These are phyloP conservation scores for Wallacemonas sp. DNA, from an alignment of 208 protist species.

Conservation along the genomic window DNA sequence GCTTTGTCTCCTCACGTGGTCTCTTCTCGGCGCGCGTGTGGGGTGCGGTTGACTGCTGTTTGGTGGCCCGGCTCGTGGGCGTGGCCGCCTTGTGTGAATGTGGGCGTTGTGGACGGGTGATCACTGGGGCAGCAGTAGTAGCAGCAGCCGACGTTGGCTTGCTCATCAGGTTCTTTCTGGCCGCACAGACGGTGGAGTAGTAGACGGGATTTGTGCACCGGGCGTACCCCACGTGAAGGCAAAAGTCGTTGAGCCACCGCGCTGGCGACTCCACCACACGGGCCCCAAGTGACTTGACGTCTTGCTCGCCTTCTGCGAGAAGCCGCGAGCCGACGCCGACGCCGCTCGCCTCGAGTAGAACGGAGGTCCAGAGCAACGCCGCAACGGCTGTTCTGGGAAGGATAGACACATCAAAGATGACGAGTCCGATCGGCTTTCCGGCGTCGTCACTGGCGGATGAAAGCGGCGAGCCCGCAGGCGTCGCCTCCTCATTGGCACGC, in stretches of 20 bases:
- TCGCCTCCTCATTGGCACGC: conserved; percentile 4
- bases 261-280: neutral
- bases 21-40: neutral
- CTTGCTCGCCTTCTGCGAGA: conserved; percentile 23
- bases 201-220: conserved; percentile 7
- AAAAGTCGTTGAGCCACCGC: neutral
- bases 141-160: too few species aligned
- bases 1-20: neutral
- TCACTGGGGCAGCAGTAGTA: too few species aligned
- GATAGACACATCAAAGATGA: conserved; percentile 14
- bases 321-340: conserved; percentile 25
- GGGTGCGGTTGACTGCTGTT: neutral
- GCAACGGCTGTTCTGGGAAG: conserved; percentile 8
- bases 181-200: neutral
- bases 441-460: neutral
- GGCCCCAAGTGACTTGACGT: conserved; percentile 1
- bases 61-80: neutral
- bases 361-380: conserved; percentile 25
- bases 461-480: conserved; percentile 11
- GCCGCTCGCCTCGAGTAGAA: conserved; percentile 21
- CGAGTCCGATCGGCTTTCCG: neutral
- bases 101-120: neutral
- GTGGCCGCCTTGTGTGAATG: neutral
- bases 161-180: neutral
- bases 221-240: conserved; percentile 2